Conservation (phyloP, 164 flowering plant genomes). For the Stephania cephalantha region DNA sequence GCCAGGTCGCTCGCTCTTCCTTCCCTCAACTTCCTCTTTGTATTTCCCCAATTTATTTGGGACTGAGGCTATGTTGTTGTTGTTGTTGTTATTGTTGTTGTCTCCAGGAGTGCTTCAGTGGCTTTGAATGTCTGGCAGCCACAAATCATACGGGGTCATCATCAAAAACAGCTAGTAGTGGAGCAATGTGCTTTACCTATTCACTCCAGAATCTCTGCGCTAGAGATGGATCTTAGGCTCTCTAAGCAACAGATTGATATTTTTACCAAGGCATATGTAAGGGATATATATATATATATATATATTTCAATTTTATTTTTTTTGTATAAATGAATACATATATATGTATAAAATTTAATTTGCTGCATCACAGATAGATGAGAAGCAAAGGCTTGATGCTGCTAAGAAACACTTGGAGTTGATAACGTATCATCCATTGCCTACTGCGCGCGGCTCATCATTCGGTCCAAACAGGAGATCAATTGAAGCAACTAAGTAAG, state of each 20-base stretch:
- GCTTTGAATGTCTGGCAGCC: constrained; percentile 99
- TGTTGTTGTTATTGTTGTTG: background rate
- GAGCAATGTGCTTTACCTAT: constrained; percentile 62
- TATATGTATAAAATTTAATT: background rate
- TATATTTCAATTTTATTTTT: too few relatives aligned
- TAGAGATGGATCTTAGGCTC: constrained; percentile 75
- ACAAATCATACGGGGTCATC: constrained; percentile 47
- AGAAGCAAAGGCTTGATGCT: constrained; percentile 42
- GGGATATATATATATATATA: constrained; percentile 14
- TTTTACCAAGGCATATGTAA: constrained; percentile 48
- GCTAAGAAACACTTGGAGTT: constrained; percentile 45
- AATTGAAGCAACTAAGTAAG: constrained; percentile 25
- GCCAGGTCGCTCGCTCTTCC: constrained; percentile 34
- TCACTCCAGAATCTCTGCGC: constrained; percentile 42
- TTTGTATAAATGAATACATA: too few relatives aligned
- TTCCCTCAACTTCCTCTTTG: background rate
- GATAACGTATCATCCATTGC: constrained; percentile 68
- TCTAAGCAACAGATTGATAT: constrained; percentile 54
- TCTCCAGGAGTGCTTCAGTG: constrained; percentile 67
- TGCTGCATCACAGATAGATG: constrained; percentile 37
- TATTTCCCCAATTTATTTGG: background rate
- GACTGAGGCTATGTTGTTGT: background rate
- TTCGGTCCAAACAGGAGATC: constrained; percentile 12
- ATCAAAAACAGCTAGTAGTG: constrained; percentile 54
- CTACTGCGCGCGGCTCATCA: constrained; percentile 17